These are phyloP conservation scores for Schizophyllum amplum DNA, from an alignment of 1,284 basidiomycete genomes.

Conservation along the genomic window DNA sequence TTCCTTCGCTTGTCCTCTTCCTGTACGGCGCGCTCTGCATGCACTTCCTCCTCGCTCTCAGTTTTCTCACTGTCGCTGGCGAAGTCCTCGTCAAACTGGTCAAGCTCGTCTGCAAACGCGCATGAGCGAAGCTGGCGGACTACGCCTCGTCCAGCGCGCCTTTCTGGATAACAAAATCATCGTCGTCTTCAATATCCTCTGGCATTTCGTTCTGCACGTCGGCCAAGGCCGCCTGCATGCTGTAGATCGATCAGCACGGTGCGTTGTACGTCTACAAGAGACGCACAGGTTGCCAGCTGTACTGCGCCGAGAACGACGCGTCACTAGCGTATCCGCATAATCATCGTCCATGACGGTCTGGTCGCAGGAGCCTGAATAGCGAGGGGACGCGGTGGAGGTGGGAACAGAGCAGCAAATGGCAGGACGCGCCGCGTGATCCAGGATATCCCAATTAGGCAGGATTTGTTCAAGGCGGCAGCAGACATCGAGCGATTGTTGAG, in stretches of 20 bases:
- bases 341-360: no score
- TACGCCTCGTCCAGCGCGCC: constrained; percentile 25
- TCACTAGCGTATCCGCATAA: constrained; percentile 48
- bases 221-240: constrained; percentile 68
- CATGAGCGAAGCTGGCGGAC: constrained; percentile 6
- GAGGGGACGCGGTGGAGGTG: no score
- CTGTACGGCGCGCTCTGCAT: constrained; percentile 44
- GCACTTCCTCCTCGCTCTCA: constrained; percentile 40
- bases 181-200: constrained; percentile 59
- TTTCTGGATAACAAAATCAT: constrained; percentile 58
- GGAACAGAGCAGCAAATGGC: no score
- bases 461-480: no score
- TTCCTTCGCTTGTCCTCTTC: constrained; percentile 55
- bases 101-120: constrained; percentile 57
- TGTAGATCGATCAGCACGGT: constrained; percentile 18
- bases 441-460: no score
- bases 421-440: no score
- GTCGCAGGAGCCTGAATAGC: no score
- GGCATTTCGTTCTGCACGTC: constrained; percentile 56
- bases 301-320: constrained; percentile 53
- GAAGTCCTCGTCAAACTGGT: constrained; percentile 74
- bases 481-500: no score
- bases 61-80: constrained; percentile 74
- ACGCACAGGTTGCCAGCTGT: constrained; percentile 67
- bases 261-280: constrained; percentile 2